A percentile compares a stretch with the other conserved stretches of the same genome.
Evolutionary conservation across 768 basidiomycete species (phyloP).

Genomic region (Lactarius pseudohatsudake): DNA sequence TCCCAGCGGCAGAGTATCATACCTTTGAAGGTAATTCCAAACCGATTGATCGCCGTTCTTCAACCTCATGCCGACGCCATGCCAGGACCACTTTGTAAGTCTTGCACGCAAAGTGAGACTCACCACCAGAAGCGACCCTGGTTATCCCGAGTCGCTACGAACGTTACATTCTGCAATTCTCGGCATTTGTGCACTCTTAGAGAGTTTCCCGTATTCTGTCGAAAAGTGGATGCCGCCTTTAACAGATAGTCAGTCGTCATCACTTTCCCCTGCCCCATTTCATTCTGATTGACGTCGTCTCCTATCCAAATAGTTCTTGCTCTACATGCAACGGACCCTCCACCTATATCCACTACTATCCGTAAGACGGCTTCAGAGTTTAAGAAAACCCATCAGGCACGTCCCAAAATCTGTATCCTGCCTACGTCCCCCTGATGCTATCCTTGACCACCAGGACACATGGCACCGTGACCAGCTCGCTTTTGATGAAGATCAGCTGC

Average conservation of each 20-base stretch:
- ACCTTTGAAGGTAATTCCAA: conserved; percentile 65
- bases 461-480: conserved; percentile 87
- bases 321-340: conserved; percentile 78
- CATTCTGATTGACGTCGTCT: conserved; percentile 12
- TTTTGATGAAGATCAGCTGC: conserved; percentile 88
- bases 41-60: conserved; percentile 7
- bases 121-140: conserved; percentile 65
- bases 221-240: conserved; percentile 58
- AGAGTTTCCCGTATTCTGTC: conserved; percentile 58
- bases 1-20: conserved; percentile 88
- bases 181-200: conserved; percentile 50
- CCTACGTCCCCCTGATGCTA: neutral
- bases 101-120: conserved; percentile 60
- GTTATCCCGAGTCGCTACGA: conserved; percentile 70
- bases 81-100: conserved; percentile 76
- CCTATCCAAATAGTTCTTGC: conserved; percentile 55
- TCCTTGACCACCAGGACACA: conserved; percentile 58
- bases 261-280: neutral
- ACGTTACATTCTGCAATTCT: conserved; percentile 71
- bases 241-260: conserved; percentile 60
- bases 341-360: conserved; percentile 88
- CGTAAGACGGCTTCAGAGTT: conserved; percentile 82
- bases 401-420: neutral
- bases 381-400: conserved; percentile 58
- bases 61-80: conserved; percentile 11